Conservation (phyloP, 1,139 yeast species). For the Protomyces gravidus region DNA sequence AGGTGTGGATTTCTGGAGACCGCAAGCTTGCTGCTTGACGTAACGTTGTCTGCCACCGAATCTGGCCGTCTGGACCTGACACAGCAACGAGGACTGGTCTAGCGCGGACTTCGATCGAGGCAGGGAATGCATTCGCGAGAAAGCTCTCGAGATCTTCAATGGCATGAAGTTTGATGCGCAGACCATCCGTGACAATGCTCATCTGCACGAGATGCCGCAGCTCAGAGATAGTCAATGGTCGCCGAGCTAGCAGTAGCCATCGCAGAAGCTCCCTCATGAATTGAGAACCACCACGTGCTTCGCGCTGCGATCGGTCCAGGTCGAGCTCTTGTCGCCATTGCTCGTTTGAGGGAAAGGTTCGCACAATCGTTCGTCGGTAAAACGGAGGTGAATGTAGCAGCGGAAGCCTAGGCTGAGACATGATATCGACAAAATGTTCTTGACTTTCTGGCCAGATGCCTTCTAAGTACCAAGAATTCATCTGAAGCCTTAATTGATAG, state of each 20-base stretch:
- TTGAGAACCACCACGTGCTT: not conserved
- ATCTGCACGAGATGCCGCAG: constrained; percentile 3
- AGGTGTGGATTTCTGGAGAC: not conserved
- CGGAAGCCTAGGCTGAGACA: not conserved
- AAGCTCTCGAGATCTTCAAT: not conserved
- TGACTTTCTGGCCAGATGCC: no score
- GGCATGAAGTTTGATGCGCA: not conserved
- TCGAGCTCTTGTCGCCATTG: not conserved
- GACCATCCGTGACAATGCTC: not conserved
- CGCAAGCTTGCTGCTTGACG: constrained; percentile 1
- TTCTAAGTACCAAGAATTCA: no score
- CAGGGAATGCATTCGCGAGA: not conserved
- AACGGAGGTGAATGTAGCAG: not conserved
- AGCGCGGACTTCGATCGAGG: not conserved
- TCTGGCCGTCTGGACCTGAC: not conserved
- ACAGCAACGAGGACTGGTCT: not conserved
- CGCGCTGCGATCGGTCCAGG: not conserved
- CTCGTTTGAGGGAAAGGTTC: not conserved
- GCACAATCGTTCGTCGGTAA: not conserved
- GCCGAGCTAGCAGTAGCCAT: constrained; percentile 2
- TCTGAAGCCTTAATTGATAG: no score
- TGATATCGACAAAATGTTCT: no score
- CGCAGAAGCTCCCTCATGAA: not conserved
- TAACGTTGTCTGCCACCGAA: constrained; percentile 1
- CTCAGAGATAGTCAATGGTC: constrained; percentile 17